A percentile compares a stretch with the other conserved stretches of the same genome.
Conservation (phyloP, 805 yeast genomes). For the Wickerhamiella alocasiicola region DNA sequence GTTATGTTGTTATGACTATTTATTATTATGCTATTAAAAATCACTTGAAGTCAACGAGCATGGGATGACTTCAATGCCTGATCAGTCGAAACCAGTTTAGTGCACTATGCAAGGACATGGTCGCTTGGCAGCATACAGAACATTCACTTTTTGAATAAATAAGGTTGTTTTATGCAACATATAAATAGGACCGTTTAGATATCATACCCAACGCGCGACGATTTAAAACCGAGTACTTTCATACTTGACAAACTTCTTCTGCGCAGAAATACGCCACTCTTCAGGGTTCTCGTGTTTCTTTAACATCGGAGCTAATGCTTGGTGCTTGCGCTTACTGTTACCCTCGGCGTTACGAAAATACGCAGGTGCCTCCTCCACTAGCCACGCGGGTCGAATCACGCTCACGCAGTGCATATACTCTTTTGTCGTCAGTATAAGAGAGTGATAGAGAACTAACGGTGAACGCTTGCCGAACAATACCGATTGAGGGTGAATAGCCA, state of each 20-base stretch:
- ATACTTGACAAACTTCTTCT: conserved; percentile 16
- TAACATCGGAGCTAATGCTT: conserved; percentile 62
- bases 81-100: too few relatives aligned
- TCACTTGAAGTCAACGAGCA: too few relatives aligned
- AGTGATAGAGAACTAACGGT: conserved; percentile 63
- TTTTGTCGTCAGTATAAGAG: conserved; percentile 68
- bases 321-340: conserved; percentile 41
- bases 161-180: too few relatives aligned
- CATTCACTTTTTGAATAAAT: too few relatives aligned
- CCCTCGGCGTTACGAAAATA: conserved; percentile 47
- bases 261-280: conserved; percentile 62
- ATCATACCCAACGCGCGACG: too few relatives aligned
- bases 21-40: too few relatives aligned
- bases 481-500: conserved; percentile 78
- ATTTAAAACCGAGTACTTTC: conserved; percentile 10
- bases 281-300: conserved; percentile 47
- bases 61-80: too few relatives aligned
- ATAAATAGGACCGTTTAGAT: too few relatives aligned
- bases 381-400: conserved; percentile 56
- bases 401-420: conserved; percentile 80
- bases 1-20: too few relatives aligned
- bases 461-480: conserved; percentile 66
- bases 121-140: too few relatives aligned
- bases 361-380: conserved; percentile 60
- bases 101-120: too few relatives aligned